Conservation (phyloP, 2,329 filamentous ascomycete genomes). For the Myrmaecium sp. region DNA sequence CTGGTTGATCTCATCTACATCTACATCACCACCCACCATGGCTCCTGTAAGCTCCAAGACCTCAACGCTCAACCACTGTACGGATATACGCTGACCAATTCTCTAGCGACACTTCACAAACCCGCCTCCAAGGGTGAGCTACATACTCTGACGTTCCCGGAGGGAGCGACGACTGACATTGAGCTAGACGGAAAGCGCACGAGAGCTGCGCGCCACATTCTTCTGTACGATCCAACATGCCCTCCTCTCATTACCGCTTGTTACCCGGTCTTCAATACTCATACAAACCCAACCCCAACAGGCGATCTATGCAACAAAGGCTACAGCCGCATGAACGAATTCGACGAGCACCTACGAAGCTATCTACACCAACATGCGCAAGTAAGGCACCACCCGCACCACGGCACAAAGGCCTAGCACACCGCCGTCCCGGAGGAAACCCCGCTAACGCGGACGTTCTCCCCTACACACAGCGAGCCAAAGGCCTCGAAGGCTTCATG, state of each 20-base stretch:
- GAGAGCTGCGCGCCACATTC: slow-evolving; percentile 63
- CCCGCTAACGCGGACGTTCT: background rate
- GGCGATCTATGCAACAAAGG: slow-evolving; percentile 78
- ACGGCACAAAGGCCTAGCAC: background rate
- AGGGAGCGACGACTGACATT: slow-evolving; percentile 12
- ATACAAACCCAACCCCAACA: slow-evolving; percentile 9
- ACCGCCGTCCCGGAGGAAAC: background rate
- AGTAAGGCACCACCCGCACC: slow-evolving; percentile 18
- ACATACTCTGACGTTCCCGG: slow-evolving; percentile 8
- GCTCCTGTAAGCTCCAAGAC: slow-evolving; percentile 32
- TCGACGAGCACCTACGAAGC: slow-evolving; percentile 81
- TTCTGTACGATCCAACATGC: slow-evolving; percentile 43
- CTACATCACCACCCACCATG: slow-evolving; percentile 31
- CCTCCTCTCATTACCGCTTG: background rate
- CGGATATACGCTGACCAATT: background rate
- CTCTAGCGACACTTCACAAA: slow-evolving; percentile 30
- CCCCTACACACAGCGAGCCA: slow-evolving; percentile 38
- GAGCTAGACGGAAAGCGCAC: slow-evolving; percentile 41
- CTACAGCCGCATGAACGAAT: slow-evolving; percentile 89
- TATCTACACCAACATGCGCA: slow-evolving; percentile 96
- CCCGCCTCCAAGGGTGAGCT: slow-evolving; percentile 25
- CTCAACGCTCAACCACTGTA: background rate
- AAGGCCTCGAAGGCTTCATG: too few relatives aligned
- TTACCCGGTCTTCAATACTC: background rate
- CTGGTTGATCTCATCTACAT: slow-evolving; percentile 16